A percentile compares a stretch with the other conserved stretches of the same genome.
These are phyloP conservation scores for Botrytis aclada DNA, from an alignment of 2,329 filamentous ascomycete species.

Conservation along the genomic window DNA sequence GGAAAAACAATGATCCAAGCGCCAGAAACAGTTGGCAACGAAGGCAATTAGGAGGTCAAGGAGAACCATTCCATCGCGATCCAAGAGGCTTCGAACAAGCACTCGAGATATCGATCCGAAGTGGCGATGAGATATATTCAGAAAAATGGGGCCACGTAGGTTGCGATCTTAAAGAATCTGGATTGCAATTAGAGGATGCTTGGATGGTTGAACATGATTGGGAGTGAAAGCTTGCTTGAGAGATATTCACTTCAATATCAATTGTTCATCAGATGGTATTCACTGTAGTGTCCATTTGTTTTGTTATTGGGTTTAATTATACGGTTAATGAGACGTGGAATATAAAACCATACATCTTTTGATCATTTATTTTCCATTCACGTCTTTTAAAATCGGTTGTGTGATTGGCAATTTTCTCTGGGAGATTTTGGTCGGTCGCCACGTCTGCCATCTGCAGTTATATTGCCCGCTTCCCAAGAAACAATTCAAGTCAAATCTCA, in stretches of 20 bases:
- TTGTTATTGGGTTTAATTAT: too few species aligned
- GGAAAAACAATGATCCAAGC: constrained; percentile 28
- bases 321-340: background rate
- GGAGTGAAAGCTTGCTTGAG: constrained; percentile 20
- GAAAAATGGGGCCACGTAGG: constrained; percentile 48
- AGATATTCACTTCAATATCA: background rate
- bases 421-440: too few species aligned
- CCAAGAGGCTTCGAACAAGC: constrained; percentile 45
- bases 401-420: background rate
- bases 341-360: background rate
- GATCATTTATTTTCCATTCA: background rate
- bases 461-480: background rate
- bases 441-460: too few species aligned
- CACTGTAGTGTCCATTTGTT: too few species aligned
- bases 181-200: constrained; percentile 43
- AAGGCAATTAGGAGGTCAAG: constrained; percentile 49
- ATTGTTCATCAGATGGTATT: background rate
- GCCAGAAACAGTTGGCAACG: constrained; percentile 52
- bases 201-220: constrained; percentile 47
- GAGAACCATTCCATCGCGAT: constrained; percentile 54
- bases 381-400: background rate
- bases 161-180: constrained; percentile 42
- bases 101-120: constrained; percentile 46
- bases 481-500: background rate
- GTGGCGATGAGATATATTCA: constrained; percentile 42